Evolutionary conservation across 2,329 filamentous ascomycete species (phyloP), one percentile per base, ranked within the genome.

Genomic region (Calycina herbarum): DNA sequence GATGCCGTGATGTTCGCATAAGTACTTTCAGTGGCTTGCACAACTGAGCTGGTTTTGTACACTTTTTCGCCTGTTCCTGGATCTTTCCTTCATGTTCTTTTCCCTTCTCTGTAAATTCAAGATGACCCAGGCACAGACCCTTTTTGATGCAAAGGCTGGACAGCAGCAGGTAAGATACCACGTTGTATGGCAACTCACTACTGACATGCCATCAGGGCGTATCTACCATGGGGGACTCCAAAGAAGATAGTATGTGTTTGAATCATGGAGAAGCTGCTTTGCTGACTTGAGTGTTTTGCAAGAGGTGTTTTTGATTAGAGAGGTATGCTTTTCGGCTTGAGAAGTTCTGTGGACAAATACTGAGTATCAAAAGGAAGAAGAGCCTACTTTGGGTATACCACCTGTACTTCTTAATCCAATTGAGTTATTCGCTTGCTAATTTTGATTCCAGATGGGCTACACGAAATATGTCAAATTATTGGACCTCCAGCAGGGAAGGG

Each of bases 231-330:
- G 20, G 48, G 20, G 20, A 27, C 48, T 27, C 48, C 8, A 54
- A 54, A 54, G 48, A 24, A 54, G 48, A 54, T 24, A 54, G 48
- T 54, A 54, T 54, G 48, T 54, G 10, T 27, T 54, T 13, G 24
- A 54, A 13, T 54, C 48, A 27, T 54, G 27, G 11, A 2, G 11
- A 13, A n/a, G 7, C 1, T 24, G 2, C 11, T 54, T 54, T 54
- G 48, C 48, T 54, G 20, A 54, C 48, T 15, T 54, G 20, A 54
- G 11, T 24, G 48, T 27, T 54, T 2, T 24, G 13, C 20, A 13
- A 54, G 48, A 54, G 20, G 48, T 54, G 13, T 54, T 54, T 54
- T 54, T 54, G 20, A 54, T 54, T 13, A 54, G 48, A 24, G 48
- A 54, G 48, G 48, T 54, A 54, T 27, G 48, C 3, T 27, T 27